phyloP scores from a whole-genome alignment of 805 yeast species.

The Nakazawaea peltata region DNA sequence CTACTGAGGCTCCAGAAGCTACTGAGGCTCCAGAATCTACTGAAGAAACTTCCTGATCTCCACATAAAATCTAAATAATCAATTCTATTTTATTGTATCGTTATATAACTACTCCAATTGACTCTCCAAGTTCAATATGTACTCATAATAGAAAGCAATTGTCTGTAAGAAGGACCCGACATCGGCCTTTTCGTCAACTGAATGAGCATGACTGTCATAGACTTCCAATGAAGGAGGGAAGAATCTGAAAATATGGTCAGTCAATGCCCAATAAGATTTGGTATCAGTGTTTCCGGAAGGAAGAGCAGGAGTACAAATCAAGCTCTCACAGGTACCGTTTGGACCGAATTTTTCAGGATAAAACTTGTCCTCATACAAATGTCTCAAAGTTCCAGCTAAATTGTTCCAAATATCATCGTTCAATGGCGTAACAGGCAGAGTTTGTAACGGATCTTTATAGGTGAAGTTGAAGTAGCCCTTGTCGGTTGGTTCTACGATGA shows the following conservation, averaged over 20 bases:
- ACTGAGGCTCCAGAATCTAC: too few species aligned
- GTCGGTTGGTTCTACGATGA: conserved; percentile 17
- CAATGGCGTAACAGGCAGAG: conserved; percentile 39
- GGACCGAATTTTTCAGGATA: conserved; percentile 17
- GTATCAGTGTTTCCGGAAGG: conserved; percentile 73
- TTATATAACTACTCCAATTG: too few species aligned
- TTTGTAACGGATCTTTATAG: conserved; percentile 21
- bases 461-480: conserved; percentile 36
- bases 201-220: conserved; percentile 37
- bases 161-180: conserved; percentile 53
- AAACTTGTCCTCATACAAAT: conserved; percentile 49
- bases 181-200: conserved; percentile 53
- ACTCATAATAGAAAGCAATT: conserved; percentile 48
- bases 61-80: too few species aligned
- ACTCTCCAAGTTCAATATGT: conserved; percentile 27
- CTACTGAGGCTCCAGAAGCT: too few species aligned
- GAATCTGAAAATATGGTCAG: conserved; percentile 54
- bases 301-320: conserved; percentile 45
- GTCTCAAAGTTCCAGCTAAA: conserved; percentile 56
- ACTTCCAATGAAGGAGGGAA: conserved; percentile 36
- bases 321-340: conserved; percentile 3
- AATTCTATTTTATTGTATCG: too few species aligned
- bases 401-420: conserved; percentile 40
- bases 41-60: too few species aligned
- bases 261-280: conserved; percentile 52